phyloP scores from a whole-genome alignment of 805 yeast species.

The Pichia paraexigua region DNA sequence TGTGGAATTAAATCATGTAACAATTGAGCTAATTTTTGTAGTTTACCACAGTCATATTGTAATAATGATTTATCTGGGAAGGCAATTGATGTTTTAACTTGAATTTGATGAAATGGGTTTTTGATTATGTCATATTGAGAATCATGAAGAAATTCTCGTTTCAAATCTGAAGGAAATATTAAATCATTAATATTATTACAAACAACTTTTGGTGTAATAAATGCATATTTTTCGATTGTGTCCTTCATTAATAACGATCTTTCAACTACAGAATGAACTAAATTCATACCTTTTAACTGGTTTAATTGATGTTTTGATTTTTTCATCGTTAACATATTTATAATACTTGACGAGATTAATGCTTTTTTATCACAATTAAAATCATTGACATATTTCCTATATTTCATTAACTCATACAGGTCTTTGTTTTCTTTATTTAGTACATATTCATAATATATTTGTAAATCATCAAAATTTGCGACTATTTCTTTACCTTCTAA shows the following conservation, averaged over 20 bases:
- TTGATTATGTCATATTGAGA: constrained; percentile 20
- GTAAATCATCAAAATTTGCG: constrained; percentile 33
- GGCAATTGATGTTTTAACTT: constrained; percentile 81
- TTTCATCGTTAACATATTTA: constrained; percentile 32
- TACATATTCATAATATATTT: constrained; percentile 51
- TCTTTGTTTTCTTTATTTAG: constrained; percentile 45
- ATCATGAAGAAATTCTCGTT: constrained; percentile 24
- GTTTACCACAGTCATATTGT: constrained; percentile 94
- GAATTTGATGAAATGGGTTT: constrained; percentile 70
- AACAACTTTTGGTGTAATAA: constrained; percentile 82
- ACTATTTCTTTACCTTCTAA: constrained; percentile 25
- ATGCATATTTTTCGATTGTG: constrained; percentile 66
- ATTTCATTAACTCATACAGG: constrained; percentile 45
- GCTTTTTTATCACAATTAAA: constrained; percentile 62
- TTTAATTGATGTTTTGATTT: constrained; percentile 24
- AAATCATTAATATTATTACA: constrained; percentile 60
- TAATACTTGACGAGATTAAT: constrained; percentile 53
- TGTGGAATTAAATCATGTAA: constrained; percentile 69
- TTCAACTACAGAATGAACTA: constrained; percentile 36
- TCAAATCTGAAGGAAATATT: constrained; percentile 34
- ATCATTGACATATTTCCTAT: constrained; percentile 53
- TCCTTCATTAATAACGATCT: constrained; percentile 37
- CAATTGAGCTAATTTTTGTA: constrained; percentile 73
- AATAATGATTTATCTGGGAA: constrained; percentile 91
- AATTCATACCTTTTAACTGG: constrained; percentile 25